phyloP scores from a whole-genome alignment of 345 rosid species.

The Brassica cretica region DNA sequence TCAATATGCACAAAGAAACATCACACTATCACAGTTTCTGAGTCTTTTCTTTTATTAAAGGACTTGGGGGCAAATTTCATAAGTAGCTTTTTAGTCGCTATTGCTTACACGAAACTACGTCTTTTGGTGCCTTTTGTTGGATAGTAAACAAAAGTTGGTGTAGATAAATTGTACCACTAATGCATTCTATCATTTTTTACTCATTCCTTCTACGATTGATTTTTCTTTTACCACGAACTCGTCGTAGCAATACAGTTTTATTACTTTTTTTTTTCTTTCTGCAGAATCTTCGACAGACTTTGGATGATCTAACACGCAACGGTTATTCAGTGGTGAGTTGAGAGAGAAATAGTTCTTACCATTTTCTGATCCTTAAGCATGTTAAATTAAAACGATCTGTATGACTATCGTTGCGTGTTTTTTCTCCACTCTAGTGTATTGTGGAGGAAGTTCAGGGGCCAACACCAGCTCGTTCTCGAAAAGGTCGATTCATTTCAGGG shows the following conservation, averaged over 20 bases:
- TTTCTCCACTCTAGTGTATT: slow-evolving; percentile 62
- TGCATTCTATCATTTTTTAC: background rate
- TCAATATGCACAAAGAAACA: background rate
- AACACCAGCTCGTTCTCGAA: slow-evolving; percentile 89
- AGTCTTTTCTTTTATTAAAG: background rate
- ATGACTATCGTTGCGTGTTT: background rate
- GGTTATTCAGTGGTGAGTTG: slow-evolving; percentile 88
- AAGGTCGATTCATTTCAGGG: slow-evolving; percentile 97
- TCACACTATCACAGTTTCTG: background rate
- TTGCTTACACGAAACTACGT: background rate
- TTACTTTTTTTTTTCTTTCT: slow-evolving; percentile 11
- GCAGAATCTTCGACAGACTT: slow-evolving; percentile 98
- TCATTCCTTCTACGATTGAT: background rate
- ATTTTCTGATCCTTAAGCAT: slow-evolving; percentile 1
- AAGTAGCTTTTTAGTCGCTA: background rate
- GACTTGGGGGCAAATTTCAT: slow-evolving; percentile 7
- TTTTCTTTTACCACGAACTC: background rate
- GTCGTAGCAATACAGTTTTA: background rate
- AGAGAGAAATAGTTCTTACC: background rate
- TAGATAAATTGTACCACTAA: background rate
- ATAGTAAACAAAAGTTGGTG: background rate
- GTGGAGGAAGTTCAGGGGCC: slow-evolving; percentile 99
- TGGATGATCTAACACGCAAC: slow-evolving; percentile 86
- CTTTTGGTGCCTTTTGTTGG: slow-evolving; percentile 6
- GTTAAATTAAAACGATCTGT: background rate